Conservation (phyloP, 306 rosid genomes). For the Cucumis cinereus region DNA sequence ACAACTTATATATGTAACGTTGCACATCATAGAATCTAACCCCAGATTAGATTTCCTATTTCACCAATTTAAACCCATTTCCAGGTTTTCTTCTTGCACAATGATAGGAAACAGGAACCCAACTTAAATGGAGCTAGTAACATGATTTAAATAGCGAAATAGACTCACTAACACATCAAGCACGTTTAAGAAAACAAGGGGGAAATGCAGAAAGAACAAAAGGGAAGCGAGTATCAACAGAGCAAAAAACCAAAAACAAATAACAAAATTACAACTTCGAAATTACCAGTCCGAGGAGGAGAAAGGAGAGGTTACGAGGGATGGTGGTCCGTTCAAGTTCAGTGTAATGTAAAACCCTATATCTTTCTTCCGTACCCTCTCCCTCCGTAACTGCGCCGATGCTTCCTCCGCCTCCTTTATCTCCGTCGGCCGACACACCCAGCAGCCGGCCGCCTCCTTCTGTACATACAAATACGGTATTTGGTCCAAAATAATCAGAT, state of each 20-base stretch:
- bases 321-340: not conserved
- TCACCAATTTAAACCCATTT: not conserved
- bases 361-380: not conserved
- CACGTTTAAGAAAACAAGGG: not conserved
- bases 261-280: not conserved
- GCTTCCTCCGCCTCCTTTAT: not conserved
- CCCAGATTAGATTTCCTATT: not conserved
- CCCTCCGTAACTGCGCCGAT: not conserved
- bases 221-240: not conserved
- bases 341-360: not conserved
- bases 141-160: not conserved
- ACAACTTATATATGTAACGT: too few relatives aligned
- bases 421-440: not conserved
- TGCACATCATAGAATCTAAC: not conserved
- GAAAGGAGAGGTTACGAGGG: too few relatives aligned
- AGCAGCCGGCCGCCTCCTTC: not conserved
- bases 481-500: too few relatives aligned
- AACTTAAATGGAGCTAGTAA: not conserved
- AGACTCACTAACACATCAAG: not conserved
- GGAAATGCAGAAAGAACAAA: not conserved
- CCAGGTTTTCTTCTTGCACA: not conserved
- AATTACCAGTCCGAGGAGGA: not conserved
- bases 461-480: too few relatives aligned
- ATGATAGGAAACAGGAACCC: not conserved
- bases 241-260: too few relatives aligned